Percentiles rank a stretch among this genome's conserved stretches.
phyloP scores from a whole-genome alignment of 257 asterid genomes.

The Ocimum tenuiflorum region DNA sequence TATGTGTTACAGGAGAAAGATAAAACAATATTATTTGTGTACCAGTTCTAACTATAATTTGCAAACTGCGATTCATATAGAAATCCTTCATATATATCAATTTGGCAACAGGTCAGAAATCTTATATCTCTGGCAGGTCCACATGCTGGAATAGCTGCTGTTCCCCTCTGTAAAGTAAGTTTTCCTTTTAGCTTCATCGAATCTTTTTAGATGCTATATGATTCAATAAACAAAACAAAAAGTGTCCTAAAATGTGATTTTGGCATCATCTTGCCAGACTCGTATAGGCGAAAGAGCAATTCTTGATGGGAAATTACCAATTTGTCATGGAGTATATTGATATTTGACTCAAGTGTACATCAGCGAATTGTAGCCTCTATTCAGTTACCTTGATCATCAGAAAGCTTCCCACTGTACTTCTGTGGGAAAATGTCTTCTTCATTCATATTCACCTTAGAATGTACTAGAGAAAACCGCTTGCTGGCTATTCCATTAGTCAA shows the following conservation, averaged over 20 bases:
- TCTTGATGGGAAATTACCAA: background rate
- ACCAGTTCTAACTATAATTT: background rate
- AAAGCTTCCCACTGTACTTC: background rate
- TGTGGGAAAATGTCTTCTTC: too few species aligned
- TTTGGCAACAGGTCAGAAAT: slow-evolving; percentile 63
- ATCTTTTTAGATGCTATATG: background rate
- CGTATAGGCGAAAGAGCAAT: background rate
- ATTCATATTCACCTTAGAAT: too few species aligned
- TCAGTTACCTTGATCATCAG: background rate
- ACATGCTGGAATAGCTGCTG: slow-evolving; percentile 86
- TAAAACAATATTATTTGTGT: background rate
- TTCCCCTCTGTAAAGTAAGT: slow-evolving; percentile 83
- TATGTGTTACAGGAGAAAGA: background rate
- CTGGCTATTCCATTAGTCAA: background rate
- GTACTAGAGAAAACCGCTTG: background rate
- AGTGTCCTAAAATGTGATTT: background rate
- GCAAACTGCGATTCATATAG: background rate
- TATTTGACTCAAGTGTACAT: background rate
- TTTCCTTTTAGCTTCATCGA: background rate
- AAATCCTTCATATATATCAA: background rate
- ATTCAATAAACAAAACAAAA: background rate
- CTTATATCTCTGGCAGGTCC: slow-evolving; percentile 88
- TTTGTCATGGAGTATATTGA: background rate
- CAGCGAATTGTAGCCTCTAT: background rate
- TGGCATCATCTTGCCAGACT: background rate